Conservation (phyloP, 176 grass and related monocot species). For the Eremochloa ophiuroides region DNA sequence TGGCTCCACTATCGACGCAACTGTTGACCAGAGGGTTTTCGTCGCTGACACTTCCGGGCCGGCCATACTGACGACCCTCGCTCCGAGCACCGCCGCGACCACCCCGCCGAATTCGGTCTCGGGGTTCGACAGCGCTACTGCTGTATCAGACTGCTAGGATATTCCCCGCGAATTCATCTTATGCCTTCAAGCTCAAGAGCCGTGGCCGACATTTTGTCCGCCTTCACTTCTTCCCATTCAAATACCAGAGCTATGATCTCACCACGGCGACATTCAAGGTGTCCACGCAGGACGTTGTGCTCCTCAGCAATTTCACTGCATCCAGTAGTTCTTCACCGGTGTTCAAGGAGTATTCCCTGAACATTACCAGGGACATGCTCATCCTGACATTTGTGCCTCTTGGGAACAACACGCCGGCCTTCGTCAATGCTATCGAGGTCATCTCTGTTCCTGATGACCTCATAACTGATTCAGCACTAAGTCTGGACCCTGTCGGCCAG, state of each 20-base stretch:
- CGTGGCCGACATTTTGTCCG: constrained; percentile 77
- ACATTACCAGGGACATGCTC: constrained; percentile 59
- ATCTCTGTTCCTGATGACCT: constrained; percentile 73
- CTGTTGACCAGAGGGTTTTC: constrained; percentile 44
- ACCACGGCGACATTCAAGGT: constrained; percentile 47
- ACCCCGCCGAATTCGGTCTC: constrained; percentile 30
- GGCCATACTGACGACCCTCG: constrained; percentile 20
- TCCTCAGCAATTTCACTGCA: constrained; percentile 61
- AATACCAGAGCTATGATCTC: constrained; percentile 62
- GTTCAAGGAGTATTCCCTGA: constrained; percentile 72
- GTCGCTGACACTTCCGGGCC: constrained; percentile 34
- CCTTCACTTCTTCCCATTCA: constrained; percentile 63
- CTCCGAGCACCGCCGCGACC: constrained; percentile 18
- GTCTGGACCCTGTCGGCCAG: constrained; percentile 42
- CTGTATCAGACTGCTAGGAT: constrained; percentile 66
- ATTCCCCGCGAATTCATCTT: constrained; percentile 42
- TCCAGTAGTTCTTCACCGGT: constrained; percentile 27
- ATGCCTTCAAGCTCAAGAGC: constrained; percentile 62
- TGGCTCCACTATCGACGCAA: constrained; percentile 40
- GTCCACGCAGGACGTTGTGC: constrained; percentile 68
- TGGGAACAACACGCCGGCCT: constrained; percentile 37
- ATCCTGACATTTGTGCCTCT: constrained; percentile 70
- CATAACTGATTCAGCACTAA: constrained; percentile 53
- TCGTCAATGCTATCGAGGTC: constrained; percentile 82
- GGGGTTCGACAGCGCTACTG: not conserved